Conservation (phyloP, 352 stramenopile genomes). For the Globisporangium yorkense region DNA sequence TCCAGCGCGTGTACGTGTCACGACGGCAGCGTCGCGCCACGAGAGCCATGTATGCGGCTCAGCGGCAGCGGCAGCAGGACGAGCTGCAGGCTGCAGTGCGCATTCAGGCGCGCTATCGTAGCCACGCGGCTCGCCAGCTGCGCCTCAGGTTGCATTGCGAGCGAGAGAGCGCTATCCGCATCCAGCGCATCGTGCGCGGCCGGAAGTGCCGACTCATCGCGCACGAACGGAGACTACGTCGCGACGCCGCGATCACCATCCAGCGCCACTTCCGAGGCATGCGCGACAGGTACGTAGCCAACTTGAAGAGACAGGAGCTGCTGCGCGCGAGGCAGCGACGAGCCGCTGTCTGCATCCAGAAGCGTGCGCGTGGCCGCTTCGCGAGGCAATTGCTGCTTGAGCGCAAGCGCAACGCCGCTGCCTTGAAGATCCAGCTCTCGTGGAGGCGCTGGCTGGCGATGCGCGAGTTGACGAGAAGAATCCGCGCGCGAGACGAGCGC, state of each 20-base stretch:
- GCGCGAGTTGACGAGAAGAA: constrained; percentile 9
- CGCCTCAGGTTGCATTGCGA: constrained; percentile 9
- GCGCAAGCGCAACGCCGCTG: constrained; percentile 10
- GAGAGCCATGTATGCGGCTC: constrained; percentile 21
- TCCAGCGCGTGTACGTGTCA: constrained; percentile 32
- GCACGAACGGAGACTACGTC: neutral
- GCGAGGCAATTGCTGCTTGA: constrained; percentile 15
- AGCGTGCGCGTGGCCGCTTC: constrained; percentile 25
- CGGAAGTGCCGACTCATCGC: constrained; percentile 13
- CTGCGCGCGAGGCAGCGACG: constrained; percentile 10
- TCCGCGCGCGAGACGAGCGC: constrained; percentile 9
- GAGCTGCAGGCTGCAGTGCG: constrained; percentile 15
- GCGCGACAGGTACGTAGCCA: constrained; percentile 12
- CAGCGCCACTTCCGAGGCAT: constrained; percentile 30
- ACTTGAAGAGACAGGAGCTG: constrained; percentile 11
- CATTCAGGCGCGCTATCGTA: constrained; percentile 30
- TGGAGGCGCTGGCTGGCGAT: constrained; percentile 27
- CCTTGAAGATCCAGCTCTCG: constrained; percentile 22
- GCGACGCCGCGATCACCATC: constrained; percentile 27
- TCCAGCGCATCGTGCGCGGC: constrained; percentile 34
- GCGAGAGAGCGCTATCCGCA: constrained; percentile 22
- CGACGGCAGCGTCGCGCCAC: constrained; percentile 32
- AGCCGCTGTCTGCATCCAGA: constrained; percentile 35
- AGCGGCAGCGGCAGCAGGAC: constrained; percentile 14
- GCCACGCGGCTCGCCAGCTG: constrained; percentile 20